Evolutionary conservation across 2,329 filamentous ascomycete species (phyloP), one percentile per base, ranked within the genome.

Genomic region (Pseudogymnoascus sp.): DNA sequence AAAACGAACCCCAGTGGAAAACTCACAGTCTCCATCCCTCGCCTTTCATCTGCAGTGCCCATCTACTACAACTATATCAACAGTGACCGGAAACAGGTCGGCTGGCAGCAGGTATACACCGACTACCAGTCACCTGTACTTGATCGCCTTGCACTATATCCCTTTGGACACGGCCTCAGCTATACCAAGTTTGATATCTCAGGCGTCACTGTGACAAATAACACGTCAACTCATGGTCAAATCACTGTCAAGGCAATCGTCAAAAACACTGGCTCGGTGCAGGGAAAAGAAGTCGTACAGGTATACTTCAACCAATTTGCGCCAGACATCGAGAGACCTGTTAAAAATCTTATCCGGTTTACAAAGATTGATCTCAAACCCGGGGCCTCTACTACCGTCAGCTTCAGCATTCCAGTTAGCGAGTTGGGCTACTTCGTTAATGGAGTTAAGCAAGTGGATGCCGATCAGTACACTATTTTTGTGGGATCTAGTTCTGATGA

Each of bases 281-380:
- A 42, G 8, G 38, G 38, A 8, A 42, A 42, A 18, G 38, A 42
- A 42, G 38, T 42, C 8, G 38, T 42, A 5, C 38, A 42, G 38
- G 38, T 43, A 11, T 43, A 23, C 40, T 43, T 43, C 40, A 43
- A 43, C 5, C 34, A 25, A 38, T 60, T 38, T 23, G 34, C 59
- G 12, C 25, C 25, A n/a, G 59, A 34, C 7, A 60, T 60, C 34
- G 59, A 60, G 34, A 34, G 25, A 23, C 59, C 59, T n/a, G 21
- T 21, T 23, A 60, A 60, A 38, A 60, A 60, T 5, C 38, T 60
- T 5, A 42, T 60, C 59, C 34, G 59, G 6, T 60, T 60, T 14
- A 38, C 25, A 3, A 60, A 60, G 34, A 34, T 60, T 38, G 59
- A 60, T 34, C 34, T 42, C 14, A 23, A 34, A 4, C 25, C 34